Evolutionary conservation across 371 early-diverging fungal genomes (phyloP).

Genomic region (Lichtheimia hyalospora): DNA sequence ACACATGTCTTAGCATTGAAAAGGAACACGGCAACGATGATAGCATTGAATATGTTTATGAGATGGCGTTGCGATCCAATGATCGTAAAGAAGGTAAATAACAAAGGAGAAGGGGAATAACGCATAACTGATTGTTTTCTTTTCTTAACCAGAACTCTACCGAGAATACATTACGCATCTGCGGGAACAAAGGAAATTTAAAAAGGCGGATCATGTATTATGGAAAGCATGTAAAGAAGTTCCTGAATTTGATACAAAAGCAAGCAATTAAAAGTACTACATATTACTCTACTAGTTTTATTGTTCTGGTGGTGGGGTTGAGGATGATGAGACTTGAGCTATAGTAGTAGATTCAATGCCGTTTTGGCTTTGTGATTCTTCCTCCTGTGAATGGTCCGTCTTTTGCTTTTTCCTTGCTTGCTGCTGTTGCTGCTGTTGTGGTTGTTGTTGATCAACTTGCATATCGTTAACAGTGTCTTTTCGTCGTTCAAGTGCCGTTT

Average conservation of each 20-base stretch:
- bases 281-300: background rate
- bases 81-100: conserved; percentile 52
- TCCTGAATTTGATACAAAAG: conserved; percentile 6
- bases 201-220: conserved; percentile 52
- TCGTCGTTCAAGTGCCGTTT: conserved; percentile 56
- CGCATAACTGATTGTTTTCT: background rate
- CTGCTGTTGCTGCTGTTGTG: conserved; percentile 5
- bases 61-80: conserved; percentile 55
- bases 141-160: conserved; percentile 45
- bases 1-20: conserved; percentile 62
- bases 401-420: background rate
- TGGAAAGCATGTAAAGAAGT: conserved; percentile 66
- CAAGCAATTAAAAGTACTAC: background rate
- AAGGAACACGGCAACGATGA: conserved; percentile 23
- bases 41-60: conserved; percentile 43
- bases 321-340: too few species aligned
- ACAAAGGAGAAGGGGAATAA: background rate
- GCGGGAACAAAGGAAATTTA: conserved; percentile 44
- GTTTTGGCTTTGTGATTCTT: background rate
- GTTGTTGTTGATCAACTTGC: background rate
- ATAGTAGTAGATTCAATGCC: background rate
- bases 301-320: background rate
- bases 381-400: background rate
- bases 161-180: conserved; percentile 60
- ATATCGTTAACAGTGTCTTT: conserved; percentile 37